A percentile compares a stretch with the other conserved stretches of the same genome.
Conservation (phyloP, 2,329 filamentous ascomycete species). For the Calonectria crousiana region DNA sequence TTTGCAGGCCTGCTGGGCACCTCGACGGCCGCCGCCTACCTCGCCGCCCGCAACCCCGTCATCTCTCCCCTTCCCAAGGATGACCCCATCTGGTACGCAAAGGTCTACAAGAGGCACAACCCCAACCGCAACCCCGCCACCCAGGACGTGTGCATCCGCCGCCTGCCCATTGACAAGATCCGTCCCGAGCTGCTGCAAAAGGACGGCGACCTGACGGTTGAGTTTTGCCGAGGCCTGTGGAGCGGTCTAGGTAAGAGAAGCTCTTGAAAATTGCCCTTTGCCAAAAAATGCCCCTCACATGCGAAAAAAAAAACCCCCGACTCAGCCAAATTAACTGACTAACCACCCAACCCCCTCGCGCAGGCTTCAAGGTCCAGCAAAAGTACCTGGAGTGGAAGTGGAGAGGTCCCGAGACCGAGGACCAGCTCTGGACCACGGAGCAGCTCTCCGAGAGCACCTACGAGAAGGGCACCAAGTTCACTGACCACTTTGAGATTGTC, state of each 20-base stretch:
- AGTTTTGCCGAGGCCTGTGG: slow-evolving; percentile 77
- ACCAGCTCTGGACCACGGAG: slow-evolving; percentile 71
- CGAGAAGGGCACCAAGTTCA: slow-evolving; percentile 72
- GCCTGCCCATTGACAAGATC: slow-evolving; percentile 72
- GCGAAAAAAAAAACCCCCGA: no score
- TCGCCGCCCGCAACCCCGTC: slow-evolving; percentile 66
- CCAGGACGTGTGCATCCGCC: slow-evolving; percentile 74
- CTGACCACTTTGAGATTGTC: slow-evolving; percentile 79
- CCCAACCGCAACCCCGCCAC: slow-evolving; percentile 71
- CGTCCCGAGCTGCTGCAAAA: slow-evolving; percentile 73
- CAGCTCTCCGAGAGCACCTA: slow-evolving; percentile 69
- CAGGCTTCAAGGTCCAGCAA: slow-evolving; percentile 71
- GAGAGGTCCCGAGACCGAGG: slow-evolving; percentile 64
- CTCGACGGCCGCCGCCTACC: slow-evolving; percentile 61
- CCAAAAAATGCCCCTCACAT: background rate
- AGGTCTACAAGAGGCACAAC: slow-evolving; percentile 70
- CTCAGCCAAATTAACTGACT: background rate
- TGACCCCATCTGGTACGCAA: slow-evolving; percentile 72
- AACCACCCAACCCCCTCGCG: background rate
- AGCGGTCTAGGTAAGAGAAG: slow-evolving; percentile 68
- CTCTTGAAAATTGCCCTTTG: background rate
- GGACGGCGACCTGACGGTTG: slow-evolving; percentile 68
- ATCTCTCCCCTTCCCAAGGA: slow-evolving; percentile 67
- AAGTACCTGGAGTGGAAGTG: slow-evolving; percentile 71
- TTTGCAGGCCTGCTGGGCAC: slow-evolving; percentile 61